Evolutionary conservation across 345 rosid genomes (phyloP).

Genomic region (Hibiscus trionum): DNA sequence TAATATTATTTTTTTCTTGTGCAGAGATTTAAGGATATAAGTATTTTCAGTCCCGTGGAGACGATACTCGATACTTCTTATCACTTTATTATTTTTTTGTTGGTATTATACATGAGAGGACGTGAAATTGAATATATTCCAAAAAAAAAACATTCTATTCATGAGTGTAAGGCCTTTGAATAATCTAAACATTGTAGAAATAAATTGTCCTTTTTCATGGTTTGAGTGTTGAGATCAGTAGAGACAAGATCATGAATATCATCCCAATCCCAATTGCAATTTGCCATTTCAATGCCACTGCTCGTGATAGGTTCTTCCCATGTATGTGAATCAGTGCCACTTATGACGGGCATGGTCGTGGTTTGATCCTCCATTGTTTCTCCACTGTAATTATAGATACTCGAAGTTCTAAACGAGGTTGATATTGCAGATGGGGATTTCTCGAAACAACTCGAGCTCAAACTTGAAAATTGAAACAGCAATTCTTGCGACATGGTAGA

Average conservation of each 20-base stretch:
- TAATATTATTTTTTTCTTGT: no score
- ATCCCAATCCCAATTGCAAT: slow-evolving; percentile 49
- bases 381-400: slow-evolving; percentile 6
- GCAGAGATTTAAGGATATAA: no score
- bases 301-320: slow-evolving; percentile 26
- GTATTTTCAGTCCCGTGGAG: no score
- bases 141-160: no score
- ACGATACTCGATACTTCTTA: no score
- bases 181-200: no score
- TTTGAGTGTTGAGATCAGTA: slow-evolving; percentile 34
- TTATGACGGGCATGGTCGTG: slow-evolving; percentile 14
- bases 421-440: slow-evolving; percentile 21
- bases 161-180: no score
- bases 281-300: slow-evolving; percentile 23
- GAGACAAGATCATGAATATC: slow-evolving; percentile 40
- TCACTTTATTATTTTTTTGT: no score
- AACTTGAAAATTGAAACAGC: slow-evolving; percentile 10
- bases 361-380: slow-evolving; percentile 26
- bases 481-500: slow-evolving; percentile 16
- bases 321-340: slow-evolving; percentile 11
- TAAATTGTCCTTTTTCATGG: slow-evolving; percentile 22
- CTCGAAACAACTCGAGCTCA: slow-evolving; percentile 21
- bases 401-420: slow-evolving; percentile 21
- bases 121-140: no score
- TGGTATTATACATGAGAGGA: no score